Conservation (phyloP, 495 filamentous ascomycete species). For the Hyaloscypha finlandica region DNA sequence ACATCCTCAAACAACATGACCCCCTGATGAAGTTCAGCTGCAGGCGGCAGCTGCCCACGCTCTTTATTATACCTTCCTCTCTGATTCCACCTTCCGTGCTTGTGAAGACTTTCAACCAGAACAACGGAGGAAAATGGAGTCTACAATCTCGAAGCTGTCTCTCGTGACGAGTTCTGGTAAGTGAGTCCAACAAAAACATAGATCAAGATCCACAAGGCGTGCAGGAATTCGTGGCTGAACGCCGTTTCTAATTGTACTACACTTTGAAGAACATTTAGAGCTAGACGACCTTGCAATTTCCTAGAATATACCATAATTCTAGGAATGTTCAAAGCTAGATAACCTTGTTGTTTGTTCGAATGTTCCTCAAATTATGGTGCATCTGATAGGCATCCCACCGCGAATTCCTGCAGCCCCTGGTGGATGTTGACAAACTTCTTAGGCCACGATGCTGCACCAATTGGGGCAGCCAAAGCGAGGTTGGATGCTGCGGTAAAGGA, state of each 20-base stretch:
- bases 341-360: too few relatives aligned
- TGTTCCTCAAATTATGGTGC: too few relatives aligned
- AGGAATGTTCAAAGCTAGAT: too few relatives aligned
- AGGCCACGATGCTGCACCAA: constrained; percentile 1
- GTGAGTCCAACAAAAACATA: not conserved
- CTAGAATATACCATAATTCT: too few relatives aligned
- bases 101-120: not conserved
- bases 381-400: too few relatives aligned
- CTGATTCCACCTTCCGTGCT: not conserved
- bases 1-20: not conserved
- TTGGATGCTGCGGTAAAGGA: constrained; percentile 2
- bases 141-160: not conserved
- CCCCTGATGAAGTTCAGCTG: not conserved
- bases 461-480: not conserved
- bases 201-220: not conserved
- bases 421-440: not conserved
- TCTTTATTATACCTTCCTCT: not conserved
- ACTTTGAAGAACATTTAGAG: too few relatives aligned
- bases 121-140: not conserved
- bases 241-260: too few relatives aligned
- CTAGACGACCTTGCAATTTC: too few relatives aligned
- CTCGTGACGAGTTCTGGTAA: not conserved
- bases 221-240: too few relatives aligned
- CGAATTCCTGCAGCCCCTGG: too few relatives aligned
- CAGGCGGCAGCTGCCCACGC: not conserved